These are phyloP conservation scores for Actinomucor elegans DNA, from an alignment of 371 early-diverging fungal genomes.

Conservation along the genomic window DNA sequence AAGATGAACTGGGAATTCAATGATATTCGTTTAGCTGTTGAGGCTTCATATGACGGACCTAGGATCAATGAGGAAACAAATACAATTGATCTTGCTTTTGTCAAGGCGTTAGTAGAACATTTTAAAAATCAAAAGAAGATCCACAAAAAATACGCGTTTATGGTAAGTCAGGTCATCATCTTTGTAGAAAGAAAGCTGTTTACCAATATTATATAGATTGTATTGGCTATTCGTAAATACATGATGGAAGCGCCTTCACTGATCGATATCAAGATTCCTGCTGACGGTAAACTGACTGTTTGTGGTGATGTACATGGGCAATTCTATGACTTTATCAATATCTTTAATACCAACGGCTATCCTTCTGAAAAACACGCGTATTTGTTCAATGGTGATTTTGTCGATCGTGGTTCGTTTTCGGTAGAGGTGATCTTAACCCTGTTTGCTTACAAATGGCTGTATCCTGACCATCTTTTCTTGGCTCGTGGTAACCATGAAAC, in stretches of 20 bases:
- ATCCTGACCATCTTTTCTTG: slow-evolving; percentile 84
- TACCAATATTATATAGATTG: too few relatives aligned
- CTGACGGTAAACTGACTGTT: slow-evolving; percentile 77
- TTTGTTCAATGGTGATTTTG: slow-evolving; percentile 98
- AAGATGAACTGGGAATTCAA: too few relatives aligned
- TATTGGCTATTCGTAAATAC: slow-evolving; percentile 70
- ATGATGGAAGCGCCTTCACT: slow-evolving; percentile 77
- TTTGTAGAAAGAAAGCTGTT: too few relatives aligned
- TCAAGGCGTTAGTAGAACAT: slow-evolving; percentile 71
- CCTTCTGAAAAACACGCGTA: slow-evolving; percentile 84
- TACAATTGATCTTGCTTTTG: slow-evolving; percentile 76
- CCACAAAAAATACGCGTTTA: slow-evolving; percentile 85
- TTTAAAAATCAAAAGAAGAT: slow-evolving; percentile 89
- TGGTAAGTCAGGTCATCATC: slow-evolving; percentile 35
- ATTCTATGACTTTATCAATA: slow-evolving; percentile 96
- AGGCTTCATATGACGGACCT: slow-evolving; percentile 69
- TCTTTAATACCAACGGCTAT: slow-evolving; percentile 88
- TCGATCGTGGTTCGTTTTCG: slow-evolving; percentile 96
- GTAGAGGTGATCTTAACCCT: slow-evolving; percentile 95
- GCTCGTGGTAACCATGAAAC: slow-evolving; percentile 99
- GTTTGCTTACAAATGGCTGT: slow-evolving; percentile 88
- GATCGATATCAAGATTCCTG: slow-evolving; percentile 82
- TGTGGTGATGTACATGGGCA: slow-evolving; percentile 99
- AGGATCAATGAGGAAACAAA: slow-evolving; percentile 54
- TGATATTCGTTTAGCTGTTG: slow-evolving; percentile 54